A percentile compares a stretch with the other conserved stretches of the same genome.
These are phyloP conservation scores for Aspergillus neoniger DNA, from an alignment of 2,329 filamentous ascomycete species.

Conservation along the genomic window DNA sequence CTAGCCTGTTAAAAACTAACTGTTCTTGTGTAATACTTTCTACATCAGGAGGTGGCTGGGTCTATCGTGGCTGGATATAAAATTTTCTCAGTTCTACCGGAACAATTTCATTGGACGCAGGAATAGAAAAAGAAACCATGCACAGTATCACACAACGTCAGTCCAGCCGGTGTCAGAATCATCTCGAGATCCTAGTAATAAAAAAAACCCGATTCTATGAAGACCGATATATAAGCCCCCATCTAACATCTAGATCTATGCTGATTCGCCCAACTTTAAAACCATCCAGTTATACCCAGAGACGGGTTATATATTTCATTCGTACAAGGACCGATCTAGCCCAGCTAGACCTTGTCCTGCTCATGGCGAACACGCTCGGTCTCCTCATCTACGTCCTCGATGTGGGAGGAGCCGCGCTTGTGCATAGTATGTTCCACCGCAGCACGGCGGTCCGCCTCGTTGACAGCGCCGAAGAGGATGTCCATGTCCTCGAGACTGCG, in stretches of 20 bases:
- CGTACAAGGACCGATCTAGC: not conserved
- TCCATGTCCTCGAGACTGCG: constrained; percentile 46
- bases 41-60: too few species aligned
- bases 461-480: constrained; percentile 31
- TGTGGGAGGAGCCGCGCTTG: constrained; percentile 26
- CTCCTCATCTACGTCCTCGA: constrained; percentile 22
- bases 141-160: not conserved
- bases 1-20: too few species aligned
- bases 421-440: constrained; percentile 31
- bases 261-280: not conserved
- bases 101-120: not conserved
- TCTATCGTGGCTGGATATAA: too few species aligned
- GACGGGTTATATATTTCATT: not conserved
- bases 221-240: not conserved
- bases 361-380: constrained; percentile 4
- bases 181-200: not conserved
- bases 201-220: not conserved
- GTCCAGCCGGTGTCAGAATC: not conserved
- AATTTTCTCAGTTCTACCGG: too few species aligned
- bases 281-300: not conserved
- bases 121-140: not conserved
- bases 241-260: constrained; percentile 2
- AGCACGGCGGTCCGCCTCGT: constrained; percentile 26
- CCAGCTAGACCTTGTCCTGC: constrained; percentile 12
- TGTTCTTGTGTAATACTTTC: too few species aligned